Base-by-base conservation (phyloP, 2,329 filamentous ascomycete genomes). In the Trichoderma afroharzianum region DNA sequence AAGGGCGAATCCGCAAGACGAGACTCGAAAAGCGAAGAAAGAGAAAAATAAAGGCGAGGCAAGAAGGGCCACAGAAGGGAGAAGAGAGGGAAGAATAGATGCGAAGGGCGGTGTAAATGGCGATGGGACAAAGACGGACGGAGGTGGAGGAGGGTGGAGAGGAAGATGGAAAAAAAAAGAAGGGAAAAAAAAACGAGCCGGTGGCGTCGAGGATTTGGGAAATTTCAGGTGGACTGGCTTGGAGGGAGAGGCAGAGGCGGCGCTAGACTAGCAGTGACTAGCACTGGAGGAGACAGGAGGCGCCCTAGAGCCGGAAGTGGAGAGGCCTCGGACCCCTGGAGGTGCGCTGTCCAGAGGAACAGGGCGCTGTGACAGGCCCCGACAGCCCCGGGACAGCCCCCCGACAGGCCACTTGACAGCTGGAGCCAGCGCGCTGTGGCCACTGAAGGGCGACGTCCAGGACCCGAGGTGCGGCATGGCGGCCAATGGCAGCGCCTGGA, bases 101-200 rank as follows among this genome's bases (percentile, higher is more conserved):
- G 71, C 43, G 74, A 78, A 76, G 57, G 77, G 79, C 77, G 77
- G 78, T 76, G 76, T 76, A 75, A 66, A 76, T 76, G 77, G 76
- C 69, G 71, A 63, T 72, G 66, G 75, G 77, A 77, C 61, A 66
- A 70, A 70, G 63, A 72, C 62, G 72, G 71, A 73, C 68, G 67
- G 77, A 76, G 75, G 75, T 76, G 73, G 74, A 76, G 73, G 77
- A 75, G 72, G 74, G 74, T 73, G 75, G 73, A 76, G 74, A 76
- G 75, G 75, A 77, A 76, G 76, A 55, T 66, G 50, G 47, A 75
- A 78, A 76, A 77, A n/a, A 76, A 76, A 77, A 43, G 72, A 76
- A 71, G 75, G 75, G 77, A 76, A 77, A 57, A 77, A 76, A 78
- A 75, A 78, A 43, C 36, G 67, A 64, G 59, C 30, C 47, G 63